phyloP scores from a whole-genome alignment of 495 filamentous ascomycete species.

The Aspergillus asperescens region DNA sequence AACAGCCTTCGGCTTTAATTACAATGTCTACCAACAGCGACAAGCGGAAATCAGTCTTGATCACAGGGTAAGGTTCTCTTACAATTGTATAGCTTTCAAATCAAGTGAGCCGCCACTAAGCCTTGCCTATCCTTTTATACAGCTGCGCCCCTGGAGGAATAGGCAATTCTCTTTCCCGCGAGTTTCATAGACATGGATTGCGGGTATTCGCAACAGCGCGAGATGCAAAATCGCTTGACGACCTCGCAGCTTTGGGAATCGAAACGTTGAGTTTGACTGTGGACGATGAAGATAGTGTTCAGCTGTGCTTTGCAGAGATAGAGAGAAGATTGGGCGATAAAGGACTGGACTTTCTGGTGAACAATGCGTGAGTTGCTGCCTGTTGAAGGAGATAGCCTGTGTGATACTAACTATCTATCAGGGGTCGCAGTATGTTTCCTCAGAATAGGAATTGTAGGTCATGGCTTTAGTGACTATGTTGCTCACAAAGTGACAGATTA shows the following conservation, averaged over 20 bases:
- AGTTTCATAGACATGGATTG: constrained; percentile 48
- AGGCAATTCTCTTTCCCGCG: constrained; percentile 52
- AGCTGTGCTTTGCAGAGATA: constrained; percentile 38
- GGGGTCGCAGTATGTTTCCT: constrained; percentile 35
- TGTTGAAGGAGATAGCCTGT: not conserved
- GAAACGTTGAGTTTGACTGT: constrained; percentile 52
- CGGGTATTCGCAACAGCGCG: constrained; percentile 56
- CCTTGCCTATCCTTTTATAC: not conserved
- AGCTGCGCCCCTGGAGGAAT: constrained; percentile 56
- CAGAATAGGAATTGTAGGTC: not conserved
- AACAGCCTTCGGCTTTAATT: not conserved
- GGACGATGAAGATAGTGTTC: constrained; percentile 42
- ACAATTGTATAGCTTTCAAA: not conserved
- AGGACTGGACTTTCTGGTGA: constrained; percentile 54
- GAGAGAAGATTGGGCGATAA: constrained; percentile 37
- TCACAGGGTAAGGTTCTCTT: constrained; percentile 1
- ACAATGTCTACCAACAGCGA: not conserved
- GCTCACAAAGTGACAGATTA: constrained; percentile 39
- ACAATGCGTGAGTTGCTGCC: constrained; percentile 51
- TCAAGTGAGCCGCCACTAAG: not conserved
- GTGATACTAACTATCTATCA: constrained; percentile 17
- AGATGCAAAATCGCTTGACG: constrained; percentile 41
- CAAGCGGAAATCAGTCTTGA: not conserved
- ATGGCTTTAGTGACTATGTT: not conserved
- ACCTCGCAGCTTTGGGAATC: constrained; percentile 44